A percentile compares a stretch with the other conserved stretches of the same genome.
These are phyloP conservation scores for Vitis vinifera DNA, from an alignment of 164 flowering plant species.

Conservation along the genomic window DNA sequence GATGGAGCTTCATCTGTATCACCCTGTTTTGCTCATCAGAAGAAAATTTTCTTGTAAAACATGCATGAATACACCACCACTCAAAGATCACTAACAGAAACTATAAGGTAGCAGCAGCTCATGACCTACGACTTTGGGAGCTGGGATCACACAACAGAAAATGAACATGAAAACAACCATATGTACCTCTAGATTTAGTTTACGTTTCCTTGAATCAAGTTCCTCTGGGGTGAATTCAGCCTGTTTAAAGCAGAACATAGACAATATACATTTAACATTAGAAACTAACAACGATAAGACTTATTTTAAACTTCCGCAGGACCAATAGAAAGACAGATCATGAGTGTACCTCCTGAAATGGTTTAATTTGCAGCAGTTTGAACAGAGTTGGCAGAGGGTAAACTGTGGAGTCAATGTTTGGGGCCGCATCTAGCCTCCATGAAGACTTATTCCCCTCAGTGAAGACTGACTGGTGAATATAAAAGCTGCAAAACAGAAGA, in stretches of 20 bases:
- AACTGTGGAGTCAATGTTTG: constrained; percentile 39
- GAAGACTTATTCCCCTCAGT: constrained; percentile 41
- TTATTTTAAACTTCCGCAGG: neutral
- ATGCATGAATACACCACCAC: neutral
- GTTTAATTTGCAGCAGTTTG: constrained; percentile 46
- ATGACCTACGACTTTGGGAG: neutral
- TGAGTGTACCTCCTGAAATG: constrained; percentile 54
- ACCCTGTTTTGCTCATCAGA: constrained; percentile 29
- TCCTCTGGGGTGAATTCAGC: constrained; percentile 79
- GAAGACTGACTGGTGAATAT: constrained; percentile 62
- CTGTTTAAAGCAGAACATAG: constrained; percentile 30
- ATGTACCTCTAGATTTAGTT: constrained; percentile 39
- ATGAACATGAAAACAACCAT: constrained; percentile 7
- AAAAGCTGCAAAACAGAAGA: constrained; percentile 45
- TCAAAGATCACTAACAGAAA: neutral
- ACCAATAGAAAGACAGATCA: neutral
- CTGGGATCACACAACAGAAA: neutral
- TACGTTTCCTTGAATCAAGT: constrained; percentile 55
- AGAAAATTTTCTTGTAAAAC: neutral
- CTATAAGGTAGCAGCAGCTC: neutral
- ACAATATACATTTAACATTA: neutral
- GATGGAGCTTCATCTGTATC: constrained; percentile 28
- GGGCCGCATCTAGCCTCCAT: constrained; percentile 44
- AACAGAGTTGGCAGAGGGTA: constrained; percentile 57
- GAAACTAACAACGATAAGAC: neutral